Conservation (phyloP, 1,284 basidiomycete genomes). For the Cutaneotrichosporon sp. region DNA sequence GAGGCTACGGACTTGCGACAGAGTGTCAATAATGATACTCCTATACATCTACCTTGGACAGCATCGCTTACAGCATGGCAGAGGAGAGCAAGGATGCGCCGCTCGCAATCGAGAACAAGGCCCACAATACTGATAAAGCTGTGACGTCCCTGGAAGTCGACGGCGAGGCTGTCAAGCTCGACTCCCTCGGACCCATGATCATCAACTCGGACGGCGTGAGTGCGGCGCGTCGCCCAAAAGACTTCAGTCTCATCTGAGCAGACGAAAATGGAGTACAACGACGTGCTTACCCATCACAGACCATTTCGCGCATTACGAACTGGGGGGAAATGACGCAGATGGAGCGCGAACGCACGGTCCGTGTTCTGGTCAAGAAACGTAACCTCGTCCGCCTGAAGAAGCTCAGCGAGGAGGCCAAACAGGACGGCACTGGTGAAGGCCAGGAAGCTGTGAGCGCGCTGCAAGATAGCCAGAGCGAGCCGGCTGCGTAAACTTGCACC, state of each 20-base stretch:
- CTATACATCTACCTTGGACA: not conserved
- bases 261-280: too few relatives aligned
- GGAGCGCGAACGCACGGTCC: slow-evolving; percentile 45
- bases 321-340: slow-evolving; percentile 42
- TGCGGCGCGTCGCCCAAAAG: slow-evolving; percentile 9
- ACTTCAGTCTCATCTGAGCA: not conserved
- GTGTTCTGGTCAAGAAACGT: slow-evolving; percentile 47
- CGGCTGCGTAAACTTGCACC: too few relatives aligned
- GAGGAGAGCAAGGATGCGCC: slow-evolving; percentile 2
- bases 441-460: slow-evolving; percentile 18
- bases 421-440: not conserved
- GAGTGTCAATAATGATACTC: too few relatives aligned
- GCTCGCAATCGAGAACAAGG: slow-evolving; percentile 13
- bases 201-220: slow-evolving; percentile 48
- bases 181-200: slow-evolving; percentile 46
- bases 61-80: not conserved
- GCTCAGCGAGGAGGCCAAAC: slow-evolving; percentile 20
- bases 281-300: slow-evolving; percentile 27
- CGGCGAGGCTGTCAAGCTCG: slow-evolving; percentile 41
- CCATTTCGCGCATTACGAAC: slow-evolving; percentile 46
- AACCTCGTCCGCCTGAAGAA: slow-evolving; percentile 43
- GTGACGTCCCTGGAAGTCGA: slow-evolving; percentile 33
- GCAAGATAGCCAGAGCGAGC: not conserved
- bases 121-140: slow-evolving; percentile 8
- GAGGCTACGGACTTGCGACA: too few relatives aligned